Evolutionary conservation across 2,329 filamentous ascomycete species (phyloP).

Genomic region (Didymosphaeria variabile): DNA sequence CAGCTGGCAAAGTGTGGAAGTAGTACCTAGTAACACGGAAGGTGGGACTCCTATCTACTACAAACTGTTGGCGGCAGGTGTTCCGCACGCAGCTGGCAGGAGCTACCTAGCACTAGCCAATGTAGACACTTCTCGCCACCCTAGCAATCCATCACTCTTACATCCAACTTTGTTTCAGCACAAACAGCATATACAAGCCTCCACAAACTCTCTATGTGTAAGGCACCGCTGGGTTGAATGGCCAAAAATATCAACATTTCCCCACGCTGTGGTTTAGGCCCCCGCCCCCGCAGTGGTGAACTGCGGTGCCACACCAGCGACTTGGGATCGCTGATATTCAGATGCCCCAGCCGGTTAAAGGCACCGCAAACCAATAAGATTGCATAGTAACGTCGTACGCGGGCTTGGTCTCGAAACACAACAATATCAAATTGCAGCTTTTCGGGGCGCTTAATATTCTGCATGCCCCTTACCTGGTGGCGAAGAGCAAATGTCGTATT

Average conservation of each 20-base stretch:
- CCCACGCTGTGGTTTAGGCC: not conserved
- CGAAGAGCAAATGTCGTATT: not conserved
- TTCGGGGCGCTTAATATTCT: conserved; percentile 3
- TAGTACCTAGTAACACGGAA: no score
- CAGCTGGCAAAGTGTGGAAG: no score
- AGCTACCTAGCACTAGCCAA: no score
- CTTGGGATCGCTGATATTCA: not conserved
- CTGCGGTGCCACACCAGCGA: not conserved
- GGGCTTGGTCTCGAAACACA: not conserved
- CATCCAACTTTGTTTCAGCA: no score
- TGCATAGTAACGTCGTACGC: not conserved
- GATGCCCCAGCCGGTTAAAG: not conserved
- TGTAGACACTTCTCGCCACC: no score
- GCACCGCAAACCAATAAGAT: not conserved
- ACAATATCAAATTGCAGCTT: not conserved
- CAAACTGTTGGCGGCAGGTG: no score
- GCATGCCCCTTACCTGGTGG: not conserved
- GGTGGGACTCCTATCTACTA: no score
- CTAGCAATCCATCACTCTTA: no score
- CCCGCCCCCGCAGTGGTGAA: conserved; percentile 1
- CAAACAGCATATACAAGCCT: no score
- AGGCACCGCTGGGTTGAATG: no score
- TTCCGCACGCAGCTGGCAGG: no score
- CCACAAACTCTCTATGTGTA: no score
- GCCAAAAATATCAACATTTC: not conserved